Base-by-base conservation (phyloP, 73 alveolate genomes). In the Chromera velia region DNA sequence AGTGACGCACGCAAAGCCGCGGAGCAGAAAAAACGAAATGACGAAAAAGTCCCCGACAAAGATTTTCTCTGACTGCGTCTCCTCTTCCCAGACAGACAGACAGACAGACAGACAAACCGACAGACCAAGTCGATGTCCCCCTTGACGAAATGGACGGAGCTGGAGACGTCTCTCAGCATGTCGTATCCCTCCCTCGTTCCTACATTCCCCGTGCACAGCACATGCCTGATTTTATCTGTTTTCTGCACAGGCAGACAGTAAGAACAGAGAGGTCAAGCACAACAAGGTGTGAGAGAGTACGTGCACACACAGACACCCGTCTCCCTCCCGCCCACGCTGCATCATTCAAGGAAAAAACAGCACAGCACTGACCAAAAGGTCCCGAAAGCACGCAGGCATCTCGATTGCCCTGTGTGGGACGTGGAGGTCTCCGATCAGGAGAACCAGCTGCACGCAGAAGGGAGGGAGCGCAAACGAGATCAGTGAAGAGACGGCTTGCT, bases 181-280 rank as follows among this genome's bases (percentile, higher is more conserved):
- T 91, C 96, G 67, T 75, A 76, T 24, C 90, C 86, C 76, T 88
- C 96, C 77, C 91, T 89, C 29, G 93, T 86, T 26, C 96, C 96
- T 27, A 89, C 79, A 70, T 91, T 91, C n/a, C 96, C 96, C 55
- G 93, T 90, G 34, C 93, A 91, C 55, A 91, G 80, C 48, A 91
- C 96, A 72, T 91, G 90, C 72, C 89, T 90, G 74, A 91, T 69
- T 74, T 91, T 91, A 72, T 89, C 89, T 17, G 96, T 94, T 28
- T 4, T 4, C 4, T 40, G 13, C 55, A 7, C 22, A 40, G 4
- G 22, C 4, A 7, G 55, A 40, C 55, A 40, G 55, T 13, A 40
- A 4, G 22, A 40, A 40, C 55, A 40, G 22, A 40, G 22, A 40
- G 22, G 13, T 4, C 55, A 40, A 40, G 55, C 13, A 40, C 4